These are phyloP conservation scores for Curvularia spicifera DNA, from an alignment of 2,329 filamentous ascomycete species.

Conservation along the genomic window DNA sequence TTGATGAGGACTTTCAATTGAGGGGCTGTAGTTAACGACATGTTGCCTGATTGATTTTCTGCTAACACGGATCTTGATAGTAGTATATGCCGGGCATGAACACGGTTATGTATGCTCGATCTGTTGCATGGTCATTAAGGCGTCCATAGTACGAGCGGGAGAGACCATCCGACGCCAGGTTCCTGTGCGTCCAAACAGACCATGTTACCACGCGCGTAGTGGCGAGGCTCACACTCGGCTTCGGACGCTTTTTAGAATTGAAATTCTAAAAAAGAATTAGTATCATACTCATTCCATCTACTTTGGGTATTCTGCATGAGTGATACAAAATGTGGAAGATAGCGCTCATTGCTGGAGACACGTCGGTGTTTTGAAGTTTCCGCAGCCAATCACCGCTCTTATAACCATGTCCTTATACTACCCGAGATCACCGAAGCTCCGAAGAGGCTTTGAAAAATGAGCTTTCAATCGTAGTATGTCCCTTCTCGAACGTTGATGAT, in stretches of 20 bases:
- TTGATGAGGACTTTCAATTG: conserved; percentile 45
- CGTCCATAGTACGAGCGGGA: not conserved
- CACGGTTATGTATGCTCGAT: not conserved
- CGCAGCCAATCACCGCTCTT: not conserved
- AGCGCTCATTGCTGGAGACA: not conserved
- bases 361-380: conserved; percentile 1
- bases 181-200: not conserved
- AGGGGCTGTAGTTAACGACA: conserved; percentile 19
- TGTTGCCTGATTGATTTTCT: conserved; percentile 2
- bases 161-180: not conserved
- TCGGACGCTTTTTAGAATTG: not conserved
- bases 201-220: not conserved
- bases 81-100: no score
- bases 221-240: not conserved
- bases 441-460: not conserved
- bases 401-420: not conserved
- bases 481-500: not conserved
- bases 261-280: not conserved
- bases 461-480: not conserved
- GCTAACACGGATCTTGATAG: not conserved
- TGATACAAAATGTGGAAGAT: not conserved
- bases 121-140: not conserved
- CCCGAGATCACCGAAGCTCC: not conserved
- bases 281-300: not conserved
- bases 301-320: not conserved